Percentiles rank a stretch among this genome's conserved stretches.
phyloP scores from a whole-genome alignment of 202 grass and related monocot species.

The Hordeum pubiflorum region DNA sequence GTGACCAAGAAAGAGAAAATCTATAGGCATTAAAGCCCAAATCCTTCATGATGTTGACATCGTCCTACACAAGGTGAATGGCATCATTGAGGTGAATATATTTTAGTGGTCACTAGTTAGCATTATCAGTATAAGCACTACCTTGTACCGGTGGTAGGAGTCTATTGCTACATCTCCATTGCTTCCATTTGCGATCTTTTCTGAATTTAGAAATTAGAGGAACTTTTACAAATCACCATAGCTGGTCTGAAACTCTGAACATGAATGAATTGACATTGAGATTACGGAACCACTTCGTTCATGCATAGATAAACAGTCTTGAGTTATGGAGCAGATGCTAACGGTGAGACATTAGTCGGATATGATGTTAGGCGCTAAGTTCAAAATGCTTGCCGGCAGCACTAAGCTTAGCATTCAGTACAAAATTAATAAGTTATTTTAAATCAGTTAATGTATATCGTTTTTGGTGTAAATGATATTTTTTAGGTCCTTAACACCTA shows the following conservation, averaged over 20 bases:
- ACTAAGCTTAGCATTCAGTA: no score
- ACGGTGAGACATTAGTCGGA: no score
- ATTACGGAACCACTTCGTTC: neutral
- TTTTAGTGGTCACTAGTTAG: neutral
- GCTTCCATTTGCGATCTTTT: constrained; percentile 63
- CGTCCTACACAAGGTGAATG: constrained; percentile 46
- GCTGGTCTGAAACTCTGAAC: constrained; percentile 6
- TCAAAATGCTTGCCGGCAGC: no score
- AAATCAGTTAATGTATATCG: no score
- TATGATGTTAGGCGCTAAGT: no score
- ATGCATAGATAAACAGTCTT: neutral
- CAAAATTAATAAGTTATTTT: no score
- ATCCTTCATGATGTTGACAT: constrained; percentile 59
- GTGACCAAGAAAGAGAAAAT: constrained; percentile 75
- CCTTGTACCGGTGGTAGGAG: constrained; percentile 70
- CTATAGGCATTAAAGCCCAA: constrained; percentile 67
- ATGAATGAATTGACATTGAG: neutral
- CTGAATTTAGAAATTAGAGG: constrained; percentile 20
- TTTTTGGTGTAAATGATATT: no score
- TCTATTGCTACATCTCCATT: constrained; percentile 63
- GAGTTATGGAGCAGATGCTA: neutral
- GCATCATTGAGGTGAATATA: neutral
- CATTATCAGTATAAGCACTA: constrained; percentile 14
- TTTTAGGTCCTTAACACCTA: no score
- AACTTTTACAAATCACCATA: neutral